These are phyloP conservation scores for Hypoxylon sp. DNA, from an alignment of 2,329 filamentous ascomycete genomes.

Conservation along the genomic window DNA sequence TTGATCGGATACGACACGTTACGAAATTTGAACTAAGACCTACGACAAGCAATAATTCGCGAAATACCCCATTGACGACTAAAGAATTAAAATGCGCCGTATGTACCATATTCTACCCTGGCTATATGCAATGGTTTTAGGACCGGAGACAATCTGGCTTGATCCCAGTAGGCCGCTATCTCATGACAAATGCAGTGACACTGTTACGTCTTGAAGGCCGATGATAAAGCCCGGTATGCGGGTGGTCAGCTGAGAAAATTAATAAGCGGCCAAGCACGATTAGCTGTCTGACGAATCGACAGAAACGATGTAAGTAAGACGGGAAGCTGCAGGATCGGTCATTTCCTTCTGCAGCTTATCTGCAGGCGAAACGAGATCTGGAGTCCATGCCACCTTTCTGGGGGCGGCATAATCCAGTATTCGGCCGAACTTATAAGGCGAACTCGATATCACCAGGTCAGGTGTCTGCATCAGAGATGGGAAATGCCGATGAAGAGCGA, in stretches of 20 bases:
- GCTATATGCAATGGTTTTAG: neutral
- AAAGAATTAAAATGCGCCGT: neutral
- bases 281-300: neutral
- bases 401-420: neutral
- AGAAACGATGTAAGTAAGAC: neutral
- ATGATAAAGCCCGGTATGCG: neutral
- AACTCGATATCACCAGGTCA: neutral
- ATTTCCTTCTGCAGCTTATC: neutral
- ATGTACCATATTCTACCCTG: neutral
- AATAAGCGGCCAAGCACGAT: neutral
- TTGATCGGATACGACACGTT: neutral
- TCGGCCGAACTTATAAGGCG: neutral
- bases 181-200: neutral
- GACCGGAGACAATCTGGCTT: neutral
- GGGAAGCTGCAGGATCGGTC: constrained; percentile 9
- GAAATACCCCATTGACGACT: neutral
- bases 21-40: neutral
- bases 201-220: neutral
- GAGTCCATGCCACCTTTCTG: neutral
- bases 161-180: neutral
- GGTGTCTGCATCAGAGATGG: neutral
- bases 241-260: constrained; percentile 8
- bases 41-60: constrained; percentile 2
- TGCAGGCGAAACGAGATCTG: neutral
- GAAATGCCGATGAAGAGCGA: neutral